Evolutionary conservation across 495 filamentous ascomycete genomes (phyloP), one percentile per base, ranked within the genome.

Genomic region (Poronia punctata): DNA sequence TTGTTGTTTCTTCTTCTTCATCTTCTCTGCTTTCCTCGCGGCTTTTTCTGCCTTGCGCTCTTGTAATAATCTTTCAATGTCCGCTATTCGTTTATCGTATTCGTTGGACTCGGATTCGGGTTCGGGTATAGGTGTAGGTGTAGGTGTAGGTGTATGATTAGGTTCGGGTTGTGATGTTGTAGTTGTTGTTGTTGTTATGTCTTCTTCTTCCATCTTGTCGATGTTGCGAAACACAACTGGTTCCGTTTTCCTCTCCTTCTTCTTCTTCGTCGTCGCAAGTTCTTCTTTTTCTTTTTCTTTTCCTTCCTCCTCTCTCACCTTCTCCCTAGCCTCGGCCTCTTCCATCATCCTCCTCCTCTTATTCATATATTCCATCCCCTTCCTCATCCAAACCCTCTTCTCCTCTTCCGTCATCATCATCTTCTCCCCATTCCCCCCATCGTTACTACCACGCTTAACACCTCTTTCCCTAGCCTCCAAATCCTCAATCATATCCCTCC

Each of bases 301-400:
- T 18, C 29, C 27, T 28, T 52, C 44, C 37, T 35, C 35, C 23
- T 52, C 52, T 34, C 45, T 49, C 15, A 49, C 12, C 29, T 50
- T 40, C 36, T 67, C 67, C 35, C 66, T 53, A 35, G 52, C 59
- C 48, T 67, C 64, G 0, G 67, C 67, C 45, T 67, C 63, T 34
- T 57, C 51, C 52, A 49, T 56, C 38, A 57, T n/a, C 19, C 58
- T 36, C 43, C 46, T 50, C 42, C 55, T 48, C 52, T 65, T 62
- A 38, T 64, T 61, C 35, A 59, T 24, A 6, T 57, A 46, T 14
- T 58, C 48, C 22, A 59, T 60, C 18, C 66, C 58, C 14, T 62
- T 65, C 49, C 70, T 66, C 18, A 60, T 57, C 12, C 68, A 35
- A 5, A 45, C 44, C 15, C 52, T 39, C 27, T 49, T 50, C 40